Percentiles rank a stretch among this genome's conserved stretches.
Evolutionary conservation across 306 rosid species (phyloP).

Genomic region (Dryas octopetala): DNA sequence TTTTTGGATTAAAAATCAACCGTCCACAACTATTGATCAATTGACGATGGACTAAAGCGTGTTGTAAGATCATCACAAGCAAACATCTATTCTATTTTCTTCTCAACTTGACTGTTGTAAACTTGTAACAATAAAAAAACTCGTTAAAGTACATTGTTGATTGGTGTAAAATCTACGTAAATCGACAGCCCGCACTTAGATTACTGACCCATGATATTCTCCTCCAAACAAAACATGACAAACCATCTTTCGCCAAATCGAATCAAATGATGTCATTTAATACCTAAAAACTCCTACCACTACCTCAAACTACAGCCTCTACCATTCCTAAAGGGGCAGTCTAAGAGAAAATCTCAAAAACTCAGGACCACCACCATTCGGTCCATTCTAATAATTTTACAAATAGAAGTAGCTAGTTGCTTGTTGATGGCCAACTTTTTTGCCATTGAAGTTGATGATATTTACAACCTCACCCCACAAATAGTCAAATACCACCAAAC

Average conservation of each 20-base stretch:
- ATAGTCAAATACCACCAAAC: slow-evolving; percentile 10
- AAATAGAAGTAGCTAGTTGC: neutral
- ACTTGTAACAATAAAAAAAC: no score
- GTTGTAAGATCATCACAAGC: no score
- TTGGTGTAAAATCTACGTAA: no score
- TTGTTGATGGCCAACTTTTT: neutral
- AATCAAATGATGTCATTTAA: neutral
- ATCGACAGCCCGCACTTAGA: neutral
- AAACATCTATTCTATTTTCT: no score
- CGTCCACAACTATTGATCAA: no score
- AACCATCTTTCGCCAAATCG: neutral
- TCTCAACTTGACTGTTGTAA: no score
- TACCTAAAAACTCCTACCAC: neutral
- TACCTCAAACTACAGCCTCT: slow-evolving; percentile 3
- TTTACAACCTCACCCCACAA: neutral
- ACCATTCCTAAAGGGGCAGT: slow-evolving; percentile 1
- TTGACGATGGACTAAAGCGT: no score
- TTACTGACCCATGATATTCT: neutral
- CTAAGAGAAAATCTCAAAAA: neutral
- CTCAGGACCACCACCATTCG: neutral
- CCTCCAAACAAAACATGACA: neutral
- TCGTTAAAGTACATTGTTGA: no score
- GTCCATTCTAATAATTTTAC: neutral
- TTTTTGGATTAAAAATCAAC: no score
- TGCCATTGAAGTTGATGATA: neutral